Percentiles rank a stretch among this genome's conserved stretches.
Conservation (phyloP, 495 filamentous ascomycete species). For the Neurospora sp. region DNA sequence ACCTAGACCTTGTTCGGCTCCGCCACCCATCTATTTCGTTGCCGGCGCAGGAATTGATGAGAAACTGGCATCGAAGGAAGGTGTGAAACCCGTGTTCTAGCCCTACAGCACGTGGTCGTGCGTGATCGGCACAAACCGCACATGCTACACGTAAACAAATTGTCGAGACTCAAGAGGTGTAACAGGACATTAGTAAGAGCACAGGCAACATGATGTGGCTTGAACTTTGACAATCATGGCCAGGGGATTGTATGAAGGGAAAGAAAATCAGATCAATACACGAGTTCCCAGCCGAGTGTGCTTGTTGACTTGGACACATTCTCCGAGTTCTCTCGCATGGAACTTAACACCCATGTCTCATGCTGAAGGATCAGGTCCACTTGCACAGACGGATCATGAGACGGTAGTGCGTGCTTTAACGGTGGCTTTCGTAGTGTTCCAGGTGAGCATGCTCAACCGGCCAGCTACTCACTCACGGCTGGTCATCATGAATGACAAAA, state of each 20-base stretch:
- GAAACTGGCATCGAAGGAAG: neutral
- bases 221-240: neutral
- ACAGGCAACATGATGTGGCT: neutral
- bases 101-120: neutral
- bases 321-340: neutral
- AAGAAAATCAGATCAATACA: neutral
- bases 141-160: neutral
- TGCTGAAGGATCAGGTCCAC: neutral
- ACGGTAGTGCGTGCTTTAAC: neutral
- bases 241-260: neutral
- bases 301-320: neutral
- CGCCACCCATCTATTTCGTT: neutral
- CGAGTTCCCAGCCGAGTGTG: neutral
- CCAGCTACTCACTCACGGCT: neutral
- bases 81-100: neutral
- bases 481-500: neutral
- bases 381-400: neutral
- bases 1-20: neutral
- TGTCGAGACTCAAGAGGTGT: neutral
- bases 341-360: neutral
- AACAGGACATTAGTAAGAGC: neutral
- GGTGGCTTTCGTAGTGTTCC: neutral
- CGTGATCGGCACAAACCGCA: neutral
- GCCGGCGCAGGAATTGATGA: neutral
- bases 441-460: neutral